Evolutionary conservation across 768 basidiomycete genomes (phyloP).

Genomic region (Erythrobasidium yunnanense): DNA sequence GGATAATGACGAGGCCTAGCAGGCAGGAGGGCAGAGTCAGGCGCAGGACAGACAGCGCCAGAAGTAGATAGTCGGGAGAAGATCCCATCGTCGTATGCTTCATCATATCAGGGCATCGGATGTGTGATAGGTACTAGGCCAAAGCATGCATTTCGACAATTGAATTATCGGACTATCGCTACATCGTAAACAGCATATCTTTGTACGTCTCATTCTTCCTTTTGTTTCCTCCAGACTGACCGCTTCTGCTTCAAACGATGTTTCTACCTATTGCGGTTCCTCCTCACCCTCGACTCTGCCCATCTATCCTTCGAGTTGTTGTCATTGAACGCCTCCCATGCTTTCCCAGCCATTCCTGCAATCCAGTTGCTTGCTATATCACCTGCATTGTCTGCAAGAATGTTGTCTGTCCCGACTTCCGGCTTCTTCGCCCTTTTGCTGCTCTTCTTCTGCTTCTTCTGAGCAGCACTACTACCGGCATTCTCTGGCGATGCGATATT

Average conservation of each 20-base stretch:
- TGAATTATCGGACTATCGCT: no score
- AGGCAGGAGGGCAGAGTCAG: neutral
- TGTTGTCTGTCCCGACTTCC: neutral
- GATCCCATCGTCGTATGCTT: neutral
- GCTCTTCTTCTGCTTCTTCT: neutral
- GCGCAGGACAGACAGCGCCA: neutral
- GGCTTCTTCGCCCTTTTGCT: neutral
- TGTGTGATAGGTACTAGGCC: neutral
- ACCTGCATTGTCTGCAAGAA: neutral
- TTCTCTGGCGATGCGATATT: neutral
- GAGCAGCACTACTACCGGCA: neutral
- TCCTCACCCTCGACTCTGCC: constrained; percentile 8
- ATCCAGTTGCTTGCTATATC: constrained; percentile 17
- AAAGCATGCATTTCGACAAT: neutral
- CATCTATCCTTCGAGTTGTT: constrained; percentile 11
- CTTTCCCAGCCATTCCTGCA: constrained; percentile 5
- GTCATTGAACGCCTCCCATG: constrained; percentile 5
- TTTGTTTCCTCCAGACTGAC: no score
- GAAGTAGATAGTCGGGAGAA: neutral
- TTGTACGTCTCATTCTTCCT: no score
- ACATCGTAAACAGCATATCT: no score
- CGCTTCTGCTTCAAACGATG: neutral
- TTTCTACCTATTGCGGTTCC: neutral
- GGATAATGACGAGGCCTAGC: constrained; percentile 1
- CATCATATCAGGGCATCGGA: neutral